A percentile compares a stretch with the other conserved stretches of the same genome.
phyloP scores from a whole-genome alignment of 495 filamentous ascomycete genomes.

The Penicillium cinerascens region DNA sequence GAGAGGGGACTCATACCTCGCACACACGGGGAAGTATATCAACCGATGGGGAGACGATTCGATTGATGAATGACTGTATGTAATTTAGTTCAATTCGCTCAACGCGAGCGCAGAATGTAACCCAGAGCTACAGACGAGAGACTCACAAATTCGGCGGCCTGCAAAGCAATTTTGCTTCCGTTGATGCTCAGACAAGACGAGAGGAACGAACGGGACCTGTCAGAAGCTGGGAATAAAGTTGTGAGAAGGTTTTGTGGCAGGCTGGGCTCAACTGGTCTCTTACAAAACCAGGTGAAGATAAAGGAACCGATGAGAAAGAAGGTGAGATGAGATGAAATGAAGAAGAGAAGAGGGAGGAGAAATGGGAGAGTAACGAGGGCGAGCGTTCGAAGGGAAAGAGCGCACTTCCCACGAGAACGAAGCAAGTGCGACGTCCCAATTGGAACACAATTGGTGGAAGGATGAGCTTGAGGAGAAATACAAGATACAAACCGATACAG shows the following conservation, averaged over 20 bases:
- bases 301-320: conserved; percentile 20
- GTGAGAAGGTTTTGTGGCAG: not conserved
- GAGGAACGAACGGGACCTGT: not conserved
- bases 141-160: not conserved
- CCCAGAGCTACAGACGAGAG: not conserved
- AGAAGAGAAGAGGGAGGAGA: conserved; percentile 16
- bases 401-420: not conserved
- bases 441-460: not conserved
- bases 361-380: not conserved
- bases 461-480: not conserved
- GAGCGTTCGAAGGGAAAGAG: not conserved
- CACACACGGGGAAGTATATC: not conserved
- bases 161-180: not conserved
- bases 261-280: not conserved
- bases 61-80: not conserved
- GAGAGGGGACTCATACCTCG: not conserved
- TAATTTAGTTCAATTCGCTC: not conserved
- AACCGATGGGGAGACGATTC: not conserved
- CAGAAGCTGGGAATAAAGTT: not conserved
- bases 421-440: not conserved
- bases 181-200: not conserved
- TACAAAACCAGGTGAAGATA: not conserved
- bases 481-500: not conserved
- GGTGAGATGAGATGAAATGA: conserved; percentile 12
- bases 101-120: not conserved